Evolutionary conservation across 2,329 filamentous ascomycete genomes (phyloP), one percentile per base, ranked within the genome.

Genomic region (Alternaria arborescens): DNA sequence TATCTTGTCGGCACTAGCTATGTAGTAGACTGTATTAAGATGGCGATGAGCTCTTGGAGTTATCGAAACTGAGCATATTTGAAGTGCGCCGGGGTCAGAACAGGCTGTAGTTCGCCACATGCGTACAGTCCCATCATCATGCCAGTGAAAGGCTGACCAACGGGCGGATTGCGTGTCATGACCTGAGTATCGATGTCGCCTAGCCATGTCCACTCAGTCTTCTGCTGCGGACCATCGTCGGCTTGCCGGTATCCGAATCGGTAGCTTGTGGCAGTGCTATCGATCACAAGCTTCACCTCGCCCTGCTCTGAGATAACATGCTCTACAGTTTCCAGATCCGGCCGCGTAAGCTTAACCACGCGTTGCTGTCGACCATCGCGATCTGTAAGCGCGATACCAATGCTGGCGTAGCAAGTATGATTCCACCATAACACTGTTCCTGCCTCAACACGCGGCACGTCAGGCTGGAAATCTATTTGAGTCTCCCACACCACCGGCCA

Each of bases 351-450:
- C 14, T 59, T 48, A 11, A 66, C 30, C 10, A 55, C 24, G 40
- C 61, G 50, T 40, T 61, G 46, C 6, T 16, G 14, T 11, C 56
- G 26, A 8, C 52, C 47, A 2, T 54, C 43, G 14, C 44, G 38
- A 16, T 51, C 3, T 7, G 46, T 8, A 1, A 55, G 36, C 10
- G 55, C 54, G 14, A 84, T 73, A 0, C 82, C 82, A 3, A 84
- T 75, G 34, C 77, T 81, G 47, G 74, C 77, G 53, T 81, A 80
- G 0, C 81, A 82, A 61, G 79, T 80, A 42, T 85, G 82, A 46
- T 82, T 86, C 83, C 84, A 86, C 81, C 83, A 88, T 0, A 87
- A 69, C 0, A 83, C 82, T 0, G 82, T 75, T 0, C 86, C 86
- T 0, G 86, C 85, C 73, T 88, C 86, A 3, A 82, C 81, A 1